Base-by-base conservation (phyloP, 495 filamentous ascomycete genomes). In the Monascus purpureus region DNA sequence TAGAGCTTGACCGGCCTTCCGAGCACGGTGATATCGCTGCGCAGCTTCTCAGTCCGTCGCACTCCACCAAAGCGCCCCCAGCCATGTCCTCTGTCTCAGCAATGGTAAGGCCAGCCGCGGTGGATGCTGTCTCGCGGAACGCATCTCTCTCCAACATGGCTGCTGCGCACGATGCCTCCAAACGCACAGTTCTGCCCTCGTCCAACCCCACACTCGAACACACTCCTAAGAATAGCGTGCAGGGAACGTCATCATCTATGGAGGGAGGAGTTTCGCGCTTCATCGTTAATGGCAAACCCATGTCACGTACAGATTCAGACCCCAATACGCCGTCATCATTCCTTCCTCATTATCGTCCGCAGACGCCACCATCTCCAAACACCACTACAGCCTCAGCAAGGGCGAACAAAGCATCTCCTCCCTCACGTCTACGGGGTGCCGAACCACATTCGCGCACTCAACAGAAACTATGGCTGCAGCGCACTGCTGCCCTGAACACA, bases 31-130 rank as follows among this genome's bases (percentile, higher is more conserved):
- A 52, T 24, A 62, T 63, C 27, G 54, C 61, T 25, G 50, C 41
- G 31, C 61, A 59, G 15, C 41, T 65, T 4, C 33, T 65, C 17
- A 59, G 49, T 23, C 57, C 54, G 9, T 57, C 59, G 5, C 52
- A 50, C 33, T 56, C 57, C 3, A 55, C 61, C 31, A 65, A 54
- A 43, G 61, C 61, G 6, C 61, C 59, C 5, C 61, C 61, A 16
- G 57, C 61, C 25, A 65, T 65, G 61, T 63, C 61, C 20, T 63
- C 61, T 5, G 59, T 65, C 9, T 65, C 59, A n/a, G 61, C 57
- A 17, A 59, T 58, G 32, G 61, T 49, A 4, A 59, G 55, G 15
- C 53, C 59, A 3, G 41, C 53, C 11, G 40, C 37, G 20, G 40
- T 51, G 13, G 51, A 55, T 33, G 35, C 51, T 1, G 29, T 55